phyloP scores from a whole-genome alignment of 352 stramenopile species.

The Thalassiosira oceanica region DNA sequence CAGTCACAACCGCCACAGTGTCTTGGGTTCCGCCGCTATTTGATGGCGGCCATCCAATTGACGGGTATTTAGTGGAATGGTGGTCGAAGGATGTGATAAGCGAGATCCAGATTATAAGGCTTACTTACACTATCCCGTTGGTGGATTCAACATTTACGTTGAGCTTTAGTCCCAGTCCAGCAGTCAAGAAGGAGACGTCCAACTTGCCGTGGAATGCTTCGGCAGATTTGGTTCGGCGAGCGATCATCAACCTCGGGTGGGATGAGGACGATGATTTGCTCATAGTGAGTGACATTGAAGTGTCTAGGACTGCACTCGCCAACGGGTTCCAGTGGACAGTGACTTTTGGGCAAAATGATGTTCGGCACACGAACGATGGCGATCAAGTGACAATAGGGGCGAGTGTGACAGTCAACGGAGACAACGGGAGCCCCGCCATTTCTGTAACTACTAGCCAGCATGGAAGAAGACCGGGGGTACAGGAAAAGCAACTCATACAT shows the following conservation, averaged over 20 bases:
- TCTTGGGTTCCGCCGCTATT: conserved; percentile 83
- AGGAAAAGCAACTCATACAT: conserved; percentile 64
- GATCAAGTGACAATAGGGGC: conserved; percentile 52
- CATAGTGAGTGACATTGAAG: conserved; percentile 53
- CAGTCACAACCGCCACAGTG: conserved; percentile 54
- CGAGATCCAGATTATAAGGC: conserved; percentile 84
- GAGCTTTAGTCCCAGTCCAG: conserved; percentile 80
- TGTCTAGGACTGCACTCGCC: conserved; percentile 76
- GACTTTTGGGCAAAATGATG: conserved; percentile 75
- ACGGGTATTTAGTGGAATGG: conserved; percentile 93
- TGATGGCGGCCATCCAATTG: conserved; percentile 86
- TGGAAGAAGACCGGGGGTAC: conserved; percentile 35
- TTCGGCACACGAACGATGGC: conserved; percentile 52
- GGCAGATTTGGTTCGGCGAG: conserved; percentile 83
- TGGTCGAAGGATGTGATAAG: conserved; percentile 56
- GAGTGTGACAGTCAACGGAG: conserved; percentile 47
- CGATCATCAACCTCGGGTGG: conserved; percentile 87
- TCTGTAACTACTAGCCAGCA: conserved; percentile 49
- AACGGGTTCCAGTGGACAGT: conserved; percentile 84
- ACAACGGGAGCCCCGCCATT: conserved; percentile 48
- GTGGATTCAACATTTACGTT: conserved; percentile 73
- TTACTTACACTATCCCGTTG: conserved; percentile 82
- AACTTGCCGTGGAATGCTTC: conserved; percentile 82
- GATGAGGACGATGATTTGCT: conserved; percentile 59
- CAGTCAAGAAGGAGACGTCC: conserved; percentile 67